Evolutionary conservation across 352 stramenopile species (phyloP).

Genomic region (Hyaloperonospora brassicae): DNA sequence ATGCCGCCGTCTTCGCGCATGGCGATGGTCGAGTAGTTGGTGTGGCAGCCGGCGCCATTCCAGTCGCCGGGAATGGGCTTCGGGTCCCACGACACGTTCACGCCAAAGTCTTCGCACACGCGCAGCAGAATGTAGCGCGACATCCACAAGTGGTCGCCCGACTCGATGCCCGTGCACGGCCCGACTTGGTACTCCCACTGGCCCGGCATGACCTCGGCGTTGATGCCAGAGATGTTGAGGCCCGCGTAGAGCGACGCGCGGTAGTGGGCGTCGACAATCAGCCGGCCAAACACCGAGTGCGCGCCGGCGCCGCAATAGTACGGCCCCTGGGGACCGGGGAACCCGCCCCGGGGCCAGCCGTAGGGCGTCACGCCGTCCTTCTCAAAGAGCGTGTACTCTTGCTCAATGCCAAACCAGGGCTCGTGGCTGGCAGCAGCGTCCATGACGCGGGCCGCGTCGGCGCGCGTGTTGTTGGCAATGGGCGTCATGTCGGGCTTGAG

Average conservation of each 20-base stretch:
- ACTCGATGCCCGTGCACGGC: conserved; percentile 93
- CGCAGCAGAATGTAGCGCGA: conserved; percentile 95
- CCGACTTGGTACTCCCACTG: conserved; percentile 98
- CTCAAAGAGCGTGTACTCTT: conserved; percentile 95
- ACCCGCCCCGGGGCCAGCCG: conserved; percentile 87
- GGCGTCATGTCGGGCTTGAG: conserved; percentile 91
- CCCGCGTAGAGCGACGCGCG: conserved; percentile 91
- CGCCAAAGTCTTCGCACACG: conserved; percentile 95
- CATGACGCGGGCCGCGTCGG: conserved; percentile 68
- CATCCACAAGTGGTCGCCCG: conserved; percentile 95
- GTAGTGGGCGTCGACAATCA: conserved; percentile 94
- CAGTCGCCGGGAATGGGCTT: conserved; percentile 98
- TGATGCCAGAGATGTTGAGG: conserved; percentile 94
- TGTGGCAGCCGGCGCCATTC: conserved; percentile 95
- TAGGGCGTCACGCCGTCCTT: conserved; percentile 83
- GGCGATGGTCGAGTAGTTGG: conserved; percentile 94
- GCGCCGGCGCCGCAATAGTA: conserved; percentile 93
- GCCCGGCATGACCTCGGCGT: conserved; percentile 96
- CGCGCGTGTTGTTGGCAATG: conserved; percentile 89
- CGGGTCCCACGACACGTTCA: conserved; percentile 95
- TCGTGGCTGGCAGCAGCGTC: conserved; percentile 37
- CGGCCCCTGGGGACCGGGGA: conserved; percentile 83
- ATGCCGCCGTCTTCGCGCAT: conserved; percentile 94
- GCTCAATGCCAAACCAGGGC: conserved; percentile 95
- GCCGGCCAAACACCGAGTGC: conserved; percentile 93